phyloP scores from a whole-genome alignment of 2,329 filamentous ascomycete species.

The Ploettnerulaceae sp. region DNA sequence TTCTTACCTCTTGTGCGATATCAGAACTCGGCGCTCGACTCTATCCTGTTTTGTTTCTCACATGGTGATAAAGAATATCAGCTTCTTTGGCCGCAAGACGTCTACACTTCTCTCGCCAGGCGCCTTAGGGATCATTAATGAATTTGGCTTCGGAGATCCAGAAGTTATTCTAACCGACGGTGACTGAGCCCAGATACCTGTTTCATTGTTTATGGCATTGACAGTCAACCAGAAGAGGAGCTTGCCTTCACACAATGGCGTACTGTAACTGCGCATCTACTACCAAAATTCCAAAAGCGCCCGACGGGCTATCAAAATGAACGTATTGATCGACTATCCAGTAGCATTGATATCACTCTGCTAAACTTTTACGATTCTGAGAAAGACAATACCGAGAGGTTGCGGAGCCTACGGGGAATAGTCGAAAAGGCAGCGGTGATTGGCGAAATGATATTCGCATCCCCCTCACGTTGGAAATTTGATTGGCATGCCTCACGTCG shows the following conservation, averaged over 20 bases:
- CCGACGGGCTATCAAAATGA: constrained; percentile 3
- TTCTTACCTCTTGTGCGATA: constrained; percentile 8
- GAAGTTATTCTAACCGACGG: constrained; percentile 6
- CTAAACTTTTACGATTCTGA: constrained; percentile 3
- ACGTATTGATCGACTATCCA: constrained; percentile 7
- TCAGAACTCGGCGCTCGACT: constrained; percentile 7
- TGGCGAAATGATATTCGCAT: constrained; percentile 14
- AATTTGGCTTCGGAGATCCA: constrained; percentile 7
- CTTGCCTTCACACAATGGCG: constrained; percentile 9
- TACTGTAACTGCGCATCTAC: constrained; percentile 9
- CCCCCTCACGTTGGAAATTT: constrained; percentile 10
- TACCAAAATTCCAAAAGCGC: constrained; percentile 5
- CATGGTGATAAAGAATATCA: constrained; percentile 12
- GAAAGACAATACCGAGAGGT: constrained; percentile 2
- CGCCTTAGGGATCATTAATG: constrained; percentile 2
- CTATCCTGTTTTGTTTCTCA: constrained; percentile 6
- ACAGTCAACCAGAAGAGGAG: constrained; percentile 7
- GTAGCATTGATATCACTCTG: constrained; percentile 4
- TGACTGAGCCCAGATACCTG: neutral
- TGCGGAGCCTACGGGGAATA: constrained; percentile 2
- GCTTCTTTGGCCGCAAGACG: constrained; percentile 5
- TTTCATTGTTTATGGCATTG: neutral
- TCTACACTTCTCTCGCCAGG: constrained; percentile 8
- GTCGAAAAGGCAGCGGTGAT: constrained; percentile 7
- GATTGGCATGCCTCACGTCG: constrained; percentile 9